Evolutionary conservation across 192 early-diverging fungal genomes (phyloP).

Genomic region (Pecoramyces ruminantium): DNA sequence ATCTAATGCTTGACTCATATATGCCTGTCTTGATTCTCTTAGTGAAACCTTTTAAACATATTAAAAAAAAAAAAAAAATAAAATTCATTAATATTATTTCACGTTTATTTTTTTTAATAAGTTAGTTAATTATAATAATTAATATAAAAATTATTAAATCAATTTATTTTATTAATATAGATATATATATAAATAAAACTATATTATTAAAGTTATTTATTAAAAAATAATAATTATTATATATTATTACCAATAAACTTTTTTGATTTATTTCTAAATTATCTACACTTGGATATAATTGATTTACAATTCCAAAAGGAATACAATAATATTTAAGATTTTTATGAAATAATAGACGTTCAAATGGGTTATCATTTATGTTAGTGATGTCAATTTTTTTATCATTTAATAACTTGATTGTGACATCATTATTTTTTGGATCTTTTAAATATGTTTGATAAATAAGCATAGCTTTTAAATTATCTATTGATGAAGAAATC

Average conservation of each 20-base stretch:
- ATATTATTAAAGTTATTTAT: no score
- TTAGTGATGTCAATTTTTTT: not conserved
- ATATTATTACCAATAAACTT: not conserved
- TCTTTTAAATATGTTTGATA: not conserved
- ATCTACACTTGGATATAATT: not conserved
- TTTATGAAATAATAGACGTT: not conserved
- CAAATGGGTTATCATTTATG: not conserved
- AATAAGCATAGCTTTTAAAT: not conserved
- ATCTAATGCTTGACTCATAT: not conserved
- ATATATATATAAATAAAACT: no score
- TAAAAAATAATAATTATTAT: no score
- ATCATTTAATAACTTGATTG: not conserved
- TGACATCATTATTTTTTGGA: not conserved
- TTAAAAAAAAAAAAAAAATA: no score
- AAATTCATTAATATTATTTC: no score
- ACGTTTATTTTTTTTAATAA: no score
- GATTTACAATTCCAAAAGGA: not conserved
- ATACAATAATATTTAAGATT: not conserved
- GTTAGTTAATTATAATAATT: no score
- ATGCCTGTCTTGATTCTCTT: not conserved
- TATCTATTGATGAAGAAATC: not conserved
- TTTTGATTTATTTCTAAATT: not conserved
- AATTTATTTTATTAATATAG: no score
- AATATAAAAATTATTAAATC: no score
- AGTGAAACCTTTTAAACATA: no score